Conservation (phyloP, 331 rosid species). For the Stylosanthes scabra region DNA sequence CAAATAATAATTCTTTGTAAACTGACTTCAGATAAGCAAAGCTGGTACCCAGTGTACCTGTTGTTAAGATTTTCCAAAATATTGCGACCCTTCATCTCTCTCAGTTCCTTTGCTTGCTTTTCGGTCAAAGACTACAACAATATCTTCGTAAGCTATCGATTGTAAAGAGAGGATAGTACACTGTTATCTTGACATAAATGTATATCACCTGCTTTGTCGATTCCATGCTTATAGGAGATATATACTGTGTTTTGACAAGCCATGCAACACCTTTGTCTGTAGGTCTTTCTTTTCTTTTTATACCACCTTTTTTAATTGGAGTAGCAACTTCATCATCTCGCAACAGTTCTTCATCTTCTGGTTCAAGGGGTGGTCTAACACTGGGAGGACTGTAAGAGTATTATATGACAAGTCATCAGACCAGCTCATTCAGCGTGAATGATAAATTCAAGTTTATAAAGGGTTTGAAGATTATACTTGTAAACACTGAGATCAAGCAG, state of each 20-base stretch:
- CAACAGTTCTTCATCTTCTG: slow-evolving; percentile 93
- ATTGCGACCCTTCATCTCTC: slow-evolving; percentile 82
- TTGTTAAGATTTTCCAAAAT: slow-evolving; percentile 75
- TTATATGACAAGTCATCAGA: slow-evolving; percentile 31
- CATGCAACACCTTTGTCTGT: slow-evolving; percentile 99
- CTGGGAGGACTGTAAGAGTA: slow-evolving; percentile 82
- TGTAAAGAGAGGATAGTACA: slow-evolving; percentile 29
- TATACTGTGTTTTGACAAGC: slow-evolving; percentile 98
- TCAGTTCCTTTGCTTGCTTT: slow-evolving; percentile 95
- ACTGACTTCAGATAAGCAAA: slow-evolving; percentile 3
- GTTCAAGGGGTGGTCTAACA: slow-evolving; percentile 69
- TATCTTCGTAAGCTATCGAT: slow-evolving; percentile 41
- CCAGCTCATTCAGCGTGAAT: slow-evolving; percentile 27
- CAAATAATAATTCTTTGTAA: slow-evolving; percentile 6
- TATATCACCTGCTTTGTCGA: slow-evolving; percentile 86
- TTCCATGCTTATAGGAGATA: slow-evolving; percentile 94
- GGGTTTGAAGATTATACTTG: slow-evolving; percentile 65
- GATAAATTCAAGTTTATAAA: slow-evolving; percentile 29
- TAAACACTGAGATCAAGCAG: slow-evolving; percentile 97
- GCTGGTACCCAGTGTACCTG: slow-evolving; percentile 53
- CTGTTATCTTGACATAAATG: slow-evolving; percentile 20
- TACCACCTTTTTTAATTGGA: slow-evolving; percentile 88
- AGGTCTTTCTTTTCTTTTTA: slow-evolving; percentile 90
- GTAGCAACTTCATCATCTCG: slow-evolving; percentile 82
- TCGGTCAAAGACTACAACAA: slow-evolving; percentile 86